These are phyloP conservation scores for Colletotrichum graminicola DNA, from an alignment of 2,329 filamentous ascomycete species.

Conservation along the genomic window DNA sequence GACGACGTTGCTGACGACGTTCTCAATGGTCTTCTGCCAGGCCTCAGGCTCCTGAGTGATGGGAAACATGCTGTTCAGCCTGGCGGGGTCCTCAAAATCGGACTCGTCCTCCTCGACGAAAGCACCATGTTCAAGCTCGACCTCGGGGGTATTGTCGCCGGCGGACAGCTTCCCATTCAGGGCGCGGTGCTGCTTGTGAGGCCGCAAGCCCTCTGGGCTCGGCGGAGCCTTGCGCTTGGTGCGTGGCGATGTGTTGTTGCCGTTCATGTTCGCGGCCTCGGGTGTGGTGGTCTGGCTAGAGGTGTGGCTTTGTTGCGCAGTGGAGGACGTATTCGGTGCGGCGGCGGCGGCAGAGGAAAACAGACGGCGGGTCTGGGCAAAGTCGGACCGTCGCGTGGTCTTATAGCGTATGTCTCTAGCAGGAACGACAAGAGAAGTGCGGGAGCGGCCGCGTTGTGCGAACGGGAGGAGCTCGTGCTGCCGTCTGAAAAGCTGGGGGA, in stretches of 20 bases:
- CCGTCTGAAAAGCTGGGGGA: constrained; percentile 29
- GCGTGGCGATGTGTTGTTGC: constrained; percentile 55
- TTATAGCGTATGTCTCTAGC: constrained; percentile 31
- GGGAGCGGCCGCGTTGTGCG: constrained; percentile 38
- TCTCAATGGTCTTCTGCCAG: constrained; percentile 96
- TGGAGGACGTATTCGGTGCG: constrained; percentile 11
- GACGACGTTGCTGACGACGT: constrained; percentile 93
- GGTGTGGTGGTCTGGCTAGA: constrained; percentile 14
- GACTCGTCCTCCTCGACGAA: constrained; percentile 55
- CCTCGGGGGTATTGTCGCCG: constrained; percentile 63
- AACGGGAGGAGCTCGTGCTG: constrained; percentile 22
- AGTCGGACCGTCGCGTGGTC: constrained; percentile 22
- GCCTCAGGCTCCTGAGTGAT: constrained; percentile 59
- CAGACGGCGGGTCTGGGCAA: constrained; percentile 17
- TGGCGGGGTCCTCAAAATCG: constrained; percentile 55
- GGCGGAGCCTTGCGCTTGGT: constrained; percentile 66
- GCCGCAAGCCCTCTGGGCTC: constrained; percentile 54
- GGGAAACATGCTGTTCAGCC: constrained; percentile 40
- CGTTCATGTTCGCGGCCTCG: constrained; percentile 57
- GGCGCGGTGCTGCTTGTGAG: constrained; percentile 58
- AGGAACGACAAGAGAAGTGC: constrained; percentile 3
- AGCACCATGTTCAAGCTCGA: constrained; percentile 44
- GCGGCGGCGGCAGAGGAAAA: constrained; percentile 10
- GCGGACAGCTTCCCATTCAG: constrained; percentile 63
- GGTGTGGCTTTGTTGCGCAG: constrained; percentile 15